Conservation (phyloP, 768 basidiomycete species). For the Boletus subparvulus region DNA sequence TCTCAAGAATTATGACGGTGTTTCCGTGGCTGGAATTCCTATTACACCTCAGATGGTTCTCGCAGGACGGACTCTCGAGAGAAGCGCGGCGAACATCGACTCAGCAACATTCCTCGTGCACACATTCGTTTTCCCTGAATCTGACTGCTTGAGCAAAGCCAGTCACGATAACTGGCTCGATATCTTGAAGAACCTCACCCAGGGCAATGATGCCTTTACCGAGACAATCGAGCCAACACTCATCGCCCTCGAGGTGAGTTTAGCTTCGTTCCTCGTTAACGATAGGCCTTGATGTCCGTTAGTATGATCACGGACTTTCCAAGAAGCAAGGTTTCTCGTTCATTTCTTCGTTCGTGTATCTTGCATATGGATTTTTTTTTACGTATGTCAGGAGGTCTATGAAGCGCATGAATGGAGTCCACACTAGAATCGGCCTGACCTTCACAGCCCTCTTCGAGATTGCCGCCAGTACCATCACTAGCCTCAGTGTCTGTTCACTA, state of each 20-base stretch:
- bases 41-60: constrained; percentile 76
- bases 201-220: constrained; percentile 36
- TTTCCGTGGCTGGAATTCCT: constrained; percentile 60
- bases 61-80: constrained; percentile 61
- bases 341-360: constrained; percentile 68
- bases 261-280: constrained; percentile 12
- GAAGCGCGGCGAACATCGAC: constrained; percentile 51
- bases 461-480: constrained; percentile 89
- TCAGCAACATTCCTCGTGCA: constrained; percentile 71
- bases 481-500: constrained; percentile 87
- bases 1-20: constrained; percentile 50
- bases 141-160: constrained; percentile 59
- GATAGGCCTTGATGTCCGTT: constrained; percentile 11
- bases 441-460: constrained; percentile 94
- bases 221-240: constrained; percentile 44
- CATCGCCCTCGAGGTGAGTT: constrained; percentile 44
- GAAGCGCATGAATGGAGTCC: constrained; percentile 77
- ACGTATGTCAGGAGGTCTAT: constrained; percentile 75
- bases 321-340: constrained; percentile 50
- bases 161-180: constrained; percentile 68
- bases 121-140: constrained; percentile 81
- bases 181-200: constrained; percentile 45
- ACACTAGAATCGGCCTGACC: constrained; percentile 87
- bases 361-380: constrained; percentile 75
- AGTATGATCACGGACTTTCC: constrained; percentile 56